Percentiles rank a stretch among this genome's conserved stretches.
Evolutionary conservation across 176 grass and related monocot species (phyloP).

Genomic region (Aegilops sharonensis): DNA sequence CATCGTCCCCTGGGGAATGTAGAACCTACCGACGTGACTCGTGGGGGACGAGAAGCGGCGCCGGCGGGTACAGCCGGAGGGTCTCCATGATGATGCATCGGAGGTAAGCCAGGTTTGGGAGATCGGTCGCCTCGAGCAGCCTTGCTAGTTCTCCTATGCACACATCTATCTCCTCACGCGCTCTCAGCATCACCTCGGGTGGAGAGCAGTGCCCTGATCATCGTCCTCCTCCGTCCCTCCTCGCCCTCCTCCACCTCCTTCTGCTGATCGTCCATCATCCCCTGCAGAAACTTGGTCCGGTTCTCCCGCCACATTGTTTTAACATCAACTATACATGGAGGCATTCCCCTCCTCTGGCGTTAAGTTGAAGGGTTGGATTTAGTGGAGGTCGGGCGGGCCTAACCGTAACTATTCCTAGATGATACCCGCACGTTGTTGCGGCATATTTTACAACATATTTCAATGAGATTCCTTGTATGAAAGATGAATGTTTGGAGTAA

Average conservation of each 20-base stretch:
- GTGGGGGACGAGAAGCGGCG: constrained; percentile 33
- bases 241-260: background rate
- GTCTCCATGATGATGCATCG: constrained; percentile 42
- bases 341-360: no score
- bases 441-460: no score
- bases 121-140: constrained; percentile 29
- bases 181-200: background rate
- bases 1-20: constrained; percentile 36
- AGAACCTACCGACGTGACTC: constrained; percentile 32
- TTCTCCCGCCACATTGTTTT: background rate
- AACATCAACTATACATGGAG: no score
- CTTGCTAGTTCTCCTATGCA: background rate
- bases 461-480: no score
- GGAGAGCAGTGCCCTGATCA: constrained; percentile 10
- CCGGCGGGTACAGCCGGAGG: constrained; percentile 42
- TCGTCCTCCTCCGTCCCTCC: background rate
- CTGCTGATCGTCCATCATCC: background rate
- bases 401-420: no score
- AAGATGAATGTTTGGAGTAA: no score
- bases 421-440: no score
- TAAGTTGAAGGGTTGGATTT: no score
- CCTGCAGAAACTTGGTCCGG: constrained; percentile 23
- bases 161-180: background rate
- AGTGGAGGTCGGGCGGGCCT: no score
- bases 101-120: constrained; percentile 33